These are phyloP conservation scores for Entophlyctis helioformis DNA, from an alignment of 192 early-diverging fungal species.

Conservation along the genomic window DNA sequence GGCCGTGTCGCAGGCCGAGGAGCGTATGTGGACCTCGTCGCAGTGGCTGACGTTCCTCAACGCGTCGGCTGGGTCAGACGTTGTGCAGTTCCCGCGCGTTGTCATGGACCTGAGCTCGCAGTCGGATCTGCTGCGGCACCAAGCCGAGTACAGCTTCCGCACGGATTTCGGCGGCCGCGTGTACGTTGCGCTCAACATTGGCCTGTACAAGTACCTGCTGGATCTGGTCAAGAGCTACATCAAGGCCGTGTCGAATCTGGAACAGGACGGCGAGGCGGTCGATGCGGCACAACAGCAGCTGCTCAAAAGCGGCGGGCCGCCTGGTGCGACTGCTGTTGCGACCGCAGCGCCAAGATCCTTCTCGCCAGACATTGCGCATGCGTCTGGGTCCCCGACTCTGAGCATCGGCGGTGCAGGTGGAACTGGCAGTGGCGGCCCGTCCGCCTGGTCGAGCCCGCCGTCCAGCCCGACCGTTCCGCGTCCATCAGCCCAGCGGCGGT, in stretches of 20 bases:
- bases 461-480: neutral
- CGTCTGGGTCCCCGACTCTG: neutral
- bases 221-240: constrained; percentile 26
- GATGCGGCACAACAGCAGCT: neutral
- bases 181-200: constrained; percentile 38
- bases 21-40: constrained; percentile 27
- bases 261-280: neutral
- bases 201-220: constrained; percentile 30
- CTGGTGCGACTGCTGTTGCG: neutral
- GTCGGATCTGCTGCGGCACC: constrained; percentile 4
- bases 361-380: neutral
- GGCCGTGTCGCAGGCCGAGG: constrained; percentile 27
- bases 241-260: constrained; percentile 15
- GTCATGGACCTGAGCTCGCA: constrained; percentile 6
- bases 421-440: neutral
- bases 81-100: constrained; percentile 17
- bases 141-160: constrained; percentile 17
- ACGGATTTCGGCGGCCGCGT: constrained; percentile 30
- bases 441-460: neutral
- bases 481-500: neutral
- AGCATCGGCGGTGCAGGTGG: neutral
- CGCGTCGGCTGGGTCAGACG: constrained; percentile 23
- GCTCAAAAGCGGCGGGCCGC: neutral
- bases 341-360: neutral
- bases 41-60: constrained; percentile 34